Base-by-base conservation (phyloP, 2,329 filamentous ascomycete species). In the Colletotrichum sojae region DNA sequence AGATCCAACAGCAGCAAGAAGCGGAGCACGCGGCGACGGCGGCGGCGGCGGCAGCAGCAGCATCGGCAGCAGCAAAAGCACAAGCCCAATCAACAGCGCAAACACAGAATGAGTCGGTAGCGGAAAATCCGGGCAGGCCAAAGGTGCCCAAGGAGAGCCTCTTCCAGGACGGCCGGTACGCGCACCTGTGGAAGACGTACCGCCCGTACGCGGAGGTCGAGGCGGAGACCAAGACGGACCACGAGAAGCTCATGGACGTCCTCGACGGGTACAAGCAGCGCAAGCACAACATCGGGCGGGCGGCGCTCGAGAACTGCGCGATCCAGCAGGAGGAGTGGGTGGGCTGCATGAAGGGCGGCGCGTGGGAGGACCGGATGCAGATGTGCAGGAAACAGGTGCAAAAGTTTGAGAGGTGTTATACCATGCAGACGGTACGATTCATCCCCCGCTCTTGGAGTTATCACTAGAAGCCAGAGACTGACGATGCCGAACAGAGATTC, bases 131-230 rank as follows among this genome's bases (percentile, higher is more conserved):
- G 6, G 60, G 51, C 8, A 72, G 71, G 36, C 69, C 78, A 3
- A 36, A 52, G 3, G 84, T 88, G 6, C 88, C 88, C 1, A 74
- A 76, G 1, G 82, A 85, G 72, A 88, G 86, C 73, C 79, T 88
- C 25, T 90, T 84, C 76, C 86, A 83, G 64, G 88, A 90, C 75
- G 88, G 88, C n/a, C 85, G 88, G 52, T 90, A 90, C 81, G 94
- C 95, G 64, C 89, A 98, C 78, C 85, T 99, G 39, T 99, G 96
- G 96, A 95, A 94, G 81, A 94, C 89, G 67, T 99, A 99, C 85
- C 88, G 88, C 67, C 91, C 95, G 9, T 89, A 93, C 60, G 78
- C 84, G 43, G 85, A 92, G 65, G 83, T 97, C 69, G 91, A 95
- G 75, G 85, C 88, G 56, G 89, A 89, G 70, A 85, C 86, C 20